A percentile compares a stretch with the other conserved stretches of the same genome.
Conservation (phyloP, 2,329 filamentous ascomycete species). For the Botryosphaeria dothidea region DNA sequence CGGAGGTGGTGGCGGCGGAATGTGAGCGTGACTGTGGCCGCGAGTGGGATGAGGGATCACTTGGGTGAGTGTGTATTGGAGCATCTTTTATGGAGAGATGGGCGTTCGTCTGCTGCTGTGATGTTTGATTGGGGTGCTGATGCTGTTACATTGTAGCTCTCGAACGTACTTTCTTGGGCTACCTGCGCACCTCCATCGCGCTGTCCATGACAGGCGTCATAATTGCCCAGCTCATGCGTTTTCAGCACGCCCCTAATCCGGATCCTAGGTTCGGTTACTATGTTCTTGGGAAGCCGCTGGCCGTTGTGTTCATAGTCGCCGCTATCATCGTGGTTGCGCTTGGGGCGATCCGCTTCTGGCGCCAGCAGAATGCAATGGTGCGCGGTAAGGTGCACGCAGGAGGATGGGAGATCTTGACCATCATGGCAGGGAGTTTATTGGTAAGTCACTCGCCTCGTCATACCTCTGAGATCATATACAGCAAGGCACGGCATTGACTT, state of each 20-base stretch:
- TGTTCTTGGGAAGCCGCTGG: conserved; percentile 61
- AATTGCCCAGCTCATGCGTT: conserved; percentile 67
- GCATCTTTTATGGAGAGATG: too few relatives aligned
- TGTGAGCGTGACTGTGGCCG: conserved; percentile 52
- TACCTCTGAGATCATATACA: neutral
- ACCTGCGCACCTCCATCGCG: conserved; percentile 69
- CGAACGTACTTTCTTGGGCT: conserved; percentile 73
- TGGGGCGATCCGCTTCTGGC: conserved; percentile 62
- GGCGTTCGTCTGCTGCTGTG: too few relatives aligned
- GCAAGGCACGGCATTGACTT: neutral
- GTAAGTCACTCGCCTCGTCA: conserved; percentile 43
- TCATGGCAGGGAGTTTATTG: conserved; percentile 48
- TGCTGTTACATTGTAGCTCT: conserved; percentile 55
- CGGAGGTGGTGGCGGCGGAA: conserved; percentile 52
- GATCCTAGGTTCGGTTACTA: conserved; percentile 58
- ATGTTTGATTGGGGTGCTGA: neutral
- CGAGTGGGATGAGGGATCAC: conserved; percentile 55
- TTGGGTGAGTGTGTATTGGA: conserved; percentile 58
- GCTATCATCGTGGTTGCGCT: conserved; percentile 53
- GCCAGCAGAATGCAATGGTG: conserved; percentile 60
- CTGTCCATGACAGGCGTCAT: conserved; percentile 67
- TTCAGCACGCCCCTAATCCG: conserved; percentile 52
- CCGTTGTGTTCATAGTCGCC: conserved; percentile 49
- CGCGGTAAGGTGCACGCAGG: conserved; percentile 59
- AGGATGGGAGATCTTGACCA: conserved; percentile 58